Conservation (phyloP, 805 yeast genomes). For the Priceomyces haplophilus region DNA sequence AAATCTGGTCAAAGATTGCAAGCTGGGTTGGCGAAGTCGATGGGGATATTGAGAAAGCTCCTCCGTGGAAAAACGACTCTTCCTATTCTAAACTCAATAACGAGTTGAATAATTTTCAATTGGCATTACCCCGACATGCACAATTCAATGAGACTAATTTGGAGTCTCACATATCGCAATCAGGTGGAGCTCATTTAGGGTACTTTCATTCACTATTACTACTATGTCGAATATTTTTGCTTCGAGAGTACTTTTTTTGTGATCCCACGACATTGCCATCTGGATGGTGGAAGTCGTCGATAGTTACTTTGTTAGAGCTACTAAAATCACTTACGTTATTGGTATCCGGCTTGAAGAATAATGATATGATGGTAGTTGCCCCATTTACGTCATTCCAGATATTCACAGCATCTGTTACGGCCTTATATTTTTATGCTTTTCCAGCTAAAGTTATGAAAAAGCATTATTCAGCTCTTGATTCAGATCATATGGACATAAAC, state of each 20-base stretch:
- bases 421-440: slow-evolving; percentile 27
- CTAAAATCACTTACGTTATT: slow-evolving; percentile 22
- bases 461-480: slow-evolving; percentile 3
- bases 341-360: slow-evolving; percentile 17
- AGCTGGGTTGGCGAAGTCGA: slow-evolving; percentile 39
- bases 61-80: slow-evolving; percentile 29
- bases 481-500: background rate
- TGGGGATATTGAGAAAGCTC: slow-evolving; percentile 21
- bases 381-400: slow-evolving; percentile 39
- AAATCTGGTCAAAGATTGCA: slow-evolving; percentile 36
- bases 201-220: slow-evolving; percentile 31
- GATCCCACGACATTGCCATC: slow-evolving; percentile 26
- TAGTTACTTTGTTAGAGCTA: slow-evolving; percentile 17
- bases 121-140: slow-evolving; percentile 23
- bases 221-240: slow-evolving; percentile 31
- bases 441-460: slow-evolving; percentile 19
- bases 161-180: slow-evolving; percentile 25
- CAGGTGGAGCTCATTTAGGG: slow-evolving; percentile 31
- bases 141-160: slow-evolving; percentile 21
- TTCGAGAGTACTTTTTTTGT: slow-evolving; percentile 34
- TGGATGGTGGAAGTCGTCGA: slow-evolving; percentile 27
- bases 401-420: slow-evolving; percentile 34
- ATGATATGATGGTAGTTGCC: slow-evolving; percentile 29
- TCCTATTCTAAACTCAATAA: slow-evolving; percentile 21
- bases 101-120: slow-evolving; percentile 20